Base-by-base conservation (phyloP, 352 stramenopile genomes). In the Globisporangium nagaii region DNA sequence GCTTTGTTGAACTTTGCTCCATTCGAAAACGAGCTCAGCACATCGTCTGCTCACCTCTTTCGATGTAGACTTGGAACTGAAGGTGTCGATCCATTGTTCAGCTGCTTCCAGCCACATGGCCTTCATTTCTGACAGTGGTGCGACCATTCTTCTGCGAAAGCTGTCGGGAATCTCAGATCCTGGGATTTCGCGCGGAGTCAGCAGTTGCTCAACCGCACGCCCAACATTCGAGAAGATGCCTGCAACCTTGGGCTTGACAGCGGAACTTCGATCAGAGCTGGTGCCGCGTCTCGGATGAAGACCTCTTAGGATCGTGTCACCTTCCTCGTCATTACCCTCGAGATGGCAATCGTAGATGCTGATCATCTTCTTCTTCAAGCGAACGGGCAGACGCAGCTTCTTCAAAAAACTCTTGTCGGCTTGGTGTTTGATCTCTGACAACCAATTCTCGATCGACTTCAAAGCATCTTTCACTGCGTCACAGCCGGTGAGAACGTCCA, bases 91-190 rank as follows among this genome's bases (percentile, higher is more conserved):
- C 1, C 40, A 35, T 41, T 43, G 62, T 44, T 71, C 46, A 24
- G 68, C 39, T n/a, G 53, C 59, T 56, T 58, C 25, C 45, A 52
- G 60, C 64, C 67, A 75, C 36, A 65, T 61, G 6, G 25, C 44
- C 4, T 47, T 62, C 41, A 75, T 25, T 1, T 8, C 5, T 12
- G 0, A 20, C 52, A 73, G 40, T 1, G 60, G 31, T 40, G 55
- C 36, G 24, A 55, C 51, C 17, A 63, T 43, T 4, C 25, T 30
- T 46, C 58, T 4, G 46, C 25, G n/a, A 27, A 64, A 64, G 0
- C 17, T 22, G 5, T 53, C 49, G 5, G 55, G 40, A 6, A 68
- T 27, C 3, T 32, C 47, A 20, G 30, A n/a, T n/a, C n/a, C n/a
- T n/a, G n/a, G n/a, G n/a, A n/a, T n/a, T n/a, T n/a, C n/a, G n/a